A percentile compares a stretch with the other conserved stretches of the same genome.
phyloP scores from a whole-genome alignment of 805 yeast species.

The Candida tallmaniae region DNA sequence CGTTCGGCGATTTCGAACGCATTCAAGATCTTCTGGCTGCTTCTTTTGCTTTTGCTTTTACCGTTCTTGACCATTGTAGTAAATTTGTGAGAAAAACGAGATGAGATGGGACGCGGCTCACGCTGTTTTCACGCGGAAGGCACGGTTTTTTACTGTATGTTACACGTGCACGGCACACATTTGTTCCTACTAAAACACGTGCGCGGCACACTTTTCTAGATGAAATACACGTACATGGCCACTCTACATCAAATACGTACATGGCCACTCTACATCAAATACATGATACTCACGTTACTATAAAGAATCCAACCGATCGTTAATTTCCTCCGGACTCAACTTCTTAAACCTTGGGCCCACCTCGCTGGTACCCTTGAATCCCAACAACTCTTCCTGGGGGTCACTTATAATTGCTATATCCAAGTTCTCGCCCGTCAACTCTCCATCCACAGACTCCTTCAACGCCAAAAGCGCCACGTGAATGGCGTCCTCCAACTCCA shows the following conservation, averaged over 20 bases:
- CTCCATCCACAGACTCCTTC: slow-evolving; percentile 97
- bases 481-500: slow-evolving; percentile 96
- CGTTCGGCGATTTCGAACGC: slow-evolving; percentile 44
- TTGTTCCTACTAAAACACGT: too few relatives aligned
- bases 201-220: too few relatives aligned
- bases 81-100: too few relatives aligned
- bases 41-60: slow-evolving; percentile 23
- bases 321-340: slow-evolving; percentile 84
- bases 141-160: too few relatives aligned
- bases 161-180: too few relatives aligned
- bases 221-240: too few relatives aligned
- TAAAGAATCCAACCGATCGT: slow-evolving; percentile 77
- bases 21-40: slow-evolving; percentile 34
- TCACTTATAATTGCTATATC: slow-evolving; percentile 86
- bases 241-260: too few relatives aligned
- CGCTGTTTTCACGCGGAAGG: too few relatives aligned
- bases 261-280: too few relatives aligned
- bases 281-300: slow-evolving; percentile 1
- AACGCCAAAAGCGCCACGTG: slow-evolving; percentile 92
- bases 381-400: slow-evolving; percentile 75
- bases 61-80: too few relatives aligned
- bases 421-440: slow-evolving; percentile 92
- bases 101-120: not conserved
- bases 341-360: slow-evolving; percentile 87
- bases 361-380: slow-evolving; percentile 79